phyloP scores from a whole-genome alignment of 2,329 filamentous ascomycete species.

The Pseudogymnoascus sp. region DNA sequence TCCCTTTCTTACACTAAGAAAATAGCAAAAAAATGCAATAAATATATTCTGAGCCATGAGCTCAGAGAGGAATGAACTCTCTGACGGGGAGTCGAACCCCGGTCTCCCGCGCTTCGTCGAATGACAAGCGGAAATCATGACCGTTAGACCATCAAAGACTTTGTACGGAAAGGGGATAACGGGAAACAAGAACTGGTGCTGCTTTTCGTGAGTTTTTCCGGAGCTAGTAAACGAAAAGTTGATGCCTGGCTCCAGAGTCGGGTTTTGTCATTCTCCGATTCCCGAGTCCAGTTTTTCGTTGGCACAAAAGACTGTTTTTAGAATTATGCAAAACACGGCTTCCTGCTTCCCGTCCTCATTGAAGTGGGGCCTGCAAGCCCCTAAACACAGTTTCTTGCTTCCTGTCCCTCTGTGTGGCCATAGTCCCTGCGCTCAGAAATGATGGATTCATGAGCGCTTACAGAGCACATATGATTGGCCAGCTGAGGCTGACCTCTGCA shows the following conservation, averaged over 20 bases:
- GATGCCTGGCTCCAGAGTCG: too few species aligned
- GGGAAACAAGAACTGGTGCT: not conserved
- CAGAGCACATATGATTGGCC: not conserved
- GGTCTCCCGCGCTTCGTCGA: constrained; percentile 12
- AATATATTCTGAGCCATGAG: constrained; percentile 1
- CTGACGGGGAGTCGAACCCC: constrained; percentile 11
- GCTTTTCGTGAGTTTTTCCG: not conserved
- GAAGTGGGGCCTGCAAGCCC: not conserved
- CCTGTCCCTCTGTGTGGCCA: not conserved
- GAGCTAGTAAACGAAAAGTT: too few species aligned
- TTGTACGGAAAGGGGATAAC: not conserved
- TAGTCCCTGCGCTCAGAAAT: not conserved
- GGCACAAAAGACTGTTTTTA: not conserved
- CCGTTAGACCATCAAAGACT: constrained; percentile 30
- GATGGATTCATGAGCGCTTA: not conserved
- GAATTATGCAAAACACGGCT: not conserved
- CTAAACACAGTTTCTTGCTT: not conserved
- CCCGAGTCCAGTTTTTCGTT: not conserved
- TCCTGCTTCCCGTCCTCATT: not conserved
- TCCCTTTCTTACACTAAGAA: not conserved
- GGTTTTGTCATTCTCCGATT: not conserved
- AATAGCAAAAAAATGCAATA: not conserved
- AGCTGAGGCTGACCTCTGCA: not conserved
- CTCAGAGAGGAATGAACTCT: constrained; percentile 7
- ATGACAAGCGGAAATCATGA: constrained; percentile 33